Evolutionary conservation across 805 yeast species (phyloP), one percentile per base, ranked within the genome.

Genomic region (Wickerhamiella sorbophila): DNA sequence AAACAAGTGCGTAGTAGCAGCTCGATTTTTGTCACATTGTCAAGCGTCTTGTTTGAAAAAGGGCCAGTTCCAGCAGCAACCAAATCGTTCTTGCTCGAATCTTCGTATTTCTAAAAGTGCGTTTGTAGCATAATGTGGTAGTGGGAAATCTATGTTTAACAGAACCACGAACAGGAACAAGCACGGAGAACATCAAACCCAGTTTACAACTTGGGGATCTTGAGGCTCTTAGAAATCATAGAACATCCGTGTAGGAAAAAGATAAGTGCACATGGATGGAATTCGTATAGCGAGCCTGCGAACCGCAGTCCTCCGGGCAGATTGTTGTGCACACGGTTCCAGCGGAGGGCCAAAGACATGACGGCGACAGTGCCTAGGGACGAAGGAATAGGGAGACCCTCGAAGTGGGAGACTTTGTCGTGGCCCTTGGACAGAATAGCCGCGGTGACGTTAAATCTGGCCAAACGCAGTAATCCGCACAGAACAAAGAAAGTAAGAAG

Each of bases 381-480:
- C 2, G 94, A 76, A 43, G 98, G 98, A 50, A 91, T 86, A 9
- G 98, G 98, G 41, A 91, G 72, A 3, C 98, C 98, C 66, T 91
- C 98, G 60, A 91, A 91, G 64, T 77, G 88, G 22, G 47, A 34
- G n/a, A 53, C 57, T 57, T 81, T 77, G 27, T 91, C 74, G 64
- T 87, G 87, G 16, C 98, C 98, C 63, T 88, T 88, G 39, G 98
- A 97, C 44, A 91, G 73, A 47, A 84, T 82, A 38, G 87, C 79
- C 5, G 91, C 94, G 1, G 96, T 84, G 41, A 91, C 94, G 55
- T 91, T 91, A 64, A 86, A 91, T 58, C 98, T 73, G 5, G 98
- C 98, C 52, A 91, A 71, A 61, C 98, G 75, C 14, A 94, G 79
- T 52, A 91, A 70, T 0, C 97, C 97, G 63, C 97, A 87, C 42